A percentile compares a stretch with the other conserved stretches of the same genome.
These are phyloP conservation scores for Clarireedia monteithiana DNA, from an alignment of 2,329 filamentous ascomycete species.

Conservation along the genomic window DNA sequence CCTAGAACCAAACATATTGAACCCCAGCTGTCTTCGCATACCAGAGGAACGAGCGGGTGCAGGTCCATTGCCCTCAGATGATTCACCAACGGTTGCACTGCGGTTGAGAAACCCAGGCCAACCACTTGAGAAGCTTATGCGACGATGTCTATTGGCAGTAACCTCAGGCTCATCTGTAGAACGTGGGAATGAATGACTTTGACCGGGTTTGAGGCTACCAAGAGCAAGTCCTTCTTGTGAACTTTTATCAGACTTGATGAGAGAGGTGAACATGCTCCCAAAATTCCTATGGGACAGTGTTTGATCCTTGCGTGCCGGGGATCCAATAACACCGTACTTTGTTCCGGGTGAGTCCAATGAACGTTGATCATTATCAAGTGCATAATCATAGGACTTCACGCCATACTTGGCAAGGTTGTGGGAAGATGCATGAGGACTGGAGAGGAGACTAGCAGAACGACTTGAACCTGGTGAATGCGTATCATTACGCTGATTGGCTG, in stretches of 20 bases:
- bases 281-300: slow-evolving; percentile 39
- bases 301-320: slow-evolving; percentile 29
- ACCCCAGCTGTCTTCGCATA: slow-evolving; percentile 19
- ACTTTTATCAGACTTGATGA: slow-evolving; percentile 49
- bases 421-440: slow-evolving; percentile 54
- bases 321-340: slow-evolving; percentile 26
- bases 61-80: slow-evolving; percentile 26
- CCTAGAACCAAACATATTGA: slow-evolving; percentile 43
- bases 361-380: slow-evolving; percentile 20
- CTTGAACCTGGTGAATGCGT: slow-evolving; percentile 54
- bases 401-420: slow-evolving; percentile 48
- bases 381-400: slow-evolving; percentile 20
- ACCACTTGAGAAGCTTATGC: slow-evolving; percentile 47
- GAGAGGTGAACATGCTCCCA: slow-evolving; percentile 48
- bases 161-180: slow-evolving; percentile 48
- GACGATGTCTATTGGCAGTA: slow-evolving; percentile 42
- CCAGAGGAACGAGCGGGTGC: slow-evolving; percentile 24
- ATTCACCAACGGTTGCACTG: slow-evolving; percentile 17
- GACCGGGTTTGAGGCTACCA: slow-evolving; percentile 60
- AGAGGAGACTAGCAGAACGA: slow-evolving; percentile 48
- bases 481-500: slow-evolving; percentile 34
- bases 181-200: slow-evolving; percentile 71
- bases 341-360: slow-evolving; percentile 24
- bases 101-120: slow-evolving; percentile 38
- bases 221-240: slow-evolving; percentile 51